Evolutionary conservation across 2,329 filamentous ascomycete species (phyloP), one percentile per base, ranked within the genome.

Genomic region (Ploettnerulaceae sp.): DNA sequence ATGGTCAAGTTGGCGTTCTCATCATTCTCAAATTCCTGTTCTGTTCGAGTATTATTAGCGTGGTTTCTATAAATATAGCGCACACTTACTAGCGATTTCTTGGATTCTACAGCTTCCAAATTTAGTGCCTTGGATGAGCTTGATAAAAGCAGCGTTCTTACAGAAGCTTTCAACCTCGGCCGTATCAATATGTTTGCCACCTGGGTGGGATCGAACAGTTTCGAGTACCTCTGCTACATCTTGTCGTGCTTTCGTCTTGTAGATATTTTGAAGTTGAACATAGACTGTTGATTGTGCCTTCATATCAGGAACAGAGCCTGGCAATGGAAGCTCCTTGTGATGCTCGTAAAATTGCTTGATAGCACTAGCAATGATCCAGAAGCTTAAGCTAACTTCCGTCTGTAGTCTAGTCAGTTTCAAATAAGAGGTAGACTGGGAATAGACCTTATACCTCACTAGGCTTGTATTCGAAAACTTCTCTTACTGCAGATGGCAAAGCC

Each of bases 261-360:
- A 98, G 49, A 97, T 80, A 58, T 86, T 91, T 64, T 97, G 93
- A 9, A 98, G 75, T 59, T 82, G 75, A 56, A 98, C 84, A 69
- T 98, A 98, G 52, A 94, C 85, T 46, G 76, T 80, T 3, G 90
- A 95, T 62, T 91, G 80, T 2, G 93, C 89, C 71, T 98, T 98
- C 93, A 98, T 98, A 65, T 98, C 93, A 1, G 94, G 93, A 1
- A 98, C 72, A 3, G 84, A 82, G 9, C 93, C 94, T 0, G 90
- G 84, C 0, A 98, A 72, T 12, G 93, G 93, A 4, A 98, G 74
- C 21, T 83, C 75, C 6, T 75, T 70, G 62, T 96, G 81, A 45
- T 79, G 79, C 7, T 76, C 66, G 65, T 91, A 83, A 66, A 98
- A 98, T 15, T 75, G 63, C 50, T 81, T 81, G 45, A 97, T 74